phyloP scores from a whole-genome alignment of 2,329 filamentous ascomycete species.

The Hypoxylon sp. region DNA sequence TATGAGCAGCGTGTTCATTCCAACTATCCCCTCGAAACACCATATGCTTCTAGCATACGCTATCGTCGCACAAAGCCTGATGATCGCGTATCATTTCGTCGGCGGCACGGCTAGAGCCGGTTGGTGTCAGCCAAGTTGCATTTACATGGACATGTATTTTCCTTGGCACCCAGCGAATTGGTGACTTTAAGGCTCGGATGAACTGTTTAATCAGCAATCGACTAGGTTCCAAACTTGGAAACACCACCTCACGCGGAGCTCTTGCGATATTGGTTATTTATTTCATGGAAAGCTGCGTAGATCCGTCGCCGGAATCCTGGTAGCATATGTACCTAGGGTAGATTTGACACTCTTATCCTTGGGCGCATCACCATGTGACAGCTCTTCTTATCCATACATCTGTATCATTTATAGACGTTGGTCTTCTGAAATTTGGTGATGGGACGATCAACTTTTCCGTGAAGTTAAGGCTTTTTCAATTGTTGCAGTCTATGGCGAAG shows the following conservation, averaged over 20 bases:
- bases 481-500: not conserved
- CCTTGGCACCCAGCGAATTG: slow-evolving; percentile 21
- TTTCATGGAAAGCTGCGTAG: not conserved
- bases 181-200: slow-evolving; percentile 14
- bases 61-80: slow-evolving; percentile 49
- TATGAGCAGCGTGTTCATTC: slow-evolving; percentile 35
- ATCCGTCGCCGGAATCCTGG: not conserved
- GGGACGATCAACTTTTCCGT: slow-evolving; percentile 1
- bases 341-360: not conserved
- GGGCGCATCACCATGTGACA: not conserved
- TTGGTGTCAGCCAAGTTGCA: slow-evolving; percentile 30
- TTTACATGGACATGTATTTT: slow-evolving; percentile 15
- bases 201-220: slow-evolving; percentile 28
- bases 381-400: slow-evolving; percentile 1
- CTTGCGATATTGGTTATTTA: slow-evolving; percentile 11
- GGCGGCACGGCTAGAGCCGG: slow-evolving; percentile 41
- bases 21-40: slow-evolving; percentile 50
- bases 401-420: slow-evolving; percentile 7
- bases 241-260: slow-evolving; percentile 5
- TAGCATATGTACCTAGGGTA: not conserved
- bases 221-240: slow-evolving; percentile 27
- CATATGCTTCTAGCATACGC: slow-evolving; percentile 48
- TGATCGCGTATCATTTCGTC: slow-evolving; percentile 46
- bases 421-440: slow-evolving; percentile 1
- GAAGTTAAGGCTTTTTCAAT: not conserved